phyloP scores from a whole-genome alignment of 2,329 filamentous ascomycete species.

The Triangularia verruculosa region DNA sequence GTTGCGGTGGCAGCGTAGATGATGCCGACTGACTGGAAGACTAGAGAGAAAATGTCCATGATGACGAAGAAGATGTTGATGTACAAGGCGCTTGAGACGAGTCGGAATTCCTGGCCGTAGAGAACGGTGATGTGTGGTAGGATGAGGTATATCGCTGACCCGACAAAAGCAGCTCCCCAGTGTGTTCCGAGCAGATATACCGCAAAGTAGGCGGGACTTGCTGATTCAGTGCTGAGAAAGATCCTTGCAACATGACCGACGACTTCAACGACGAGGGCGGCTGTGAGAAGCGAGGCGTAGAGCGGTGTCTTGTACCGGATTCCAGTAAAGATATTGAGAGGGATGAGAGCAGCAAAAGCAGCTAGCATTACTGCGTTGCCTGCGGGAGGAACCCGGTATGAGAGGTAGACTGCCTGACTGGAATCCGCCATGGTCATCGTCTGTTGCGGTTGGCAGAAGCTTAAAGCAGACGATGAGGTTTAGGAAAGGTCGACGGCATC shows the following conservation, averaged over 20 bases:
- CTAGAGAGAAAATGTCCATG: slow-evolving; percentile 36
- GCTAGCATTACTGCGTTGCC: slow-evolving; percentile 29
- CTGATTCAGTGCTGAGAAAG: slow-evolving; percentile 37
- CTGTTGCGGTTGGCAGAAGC: background rate
- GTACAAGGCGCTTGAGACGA: slow-evolving; percentile 35
- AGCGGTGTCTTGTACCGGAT: slow-evolving; percentile 34
- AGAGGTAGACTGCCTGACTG: slow-evolving; percentile 10
- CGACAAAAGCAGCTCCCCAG: slow-evolving; percentile 46
- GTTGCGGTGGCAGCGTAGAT: slow-evolving; percentile 39
- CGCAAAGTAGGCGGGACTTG: slow-evolving; percentile 39
- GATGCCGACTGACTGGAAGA: slow-evolving; percentile 38
- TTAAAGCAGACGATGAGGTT: background rate
- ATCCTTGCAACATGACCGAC: slow-evolving; percentile 47
- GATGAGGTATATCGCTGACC: slow-evolving; percentile 42
- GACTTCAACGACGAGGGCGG: slow-evolving; percentile 43
- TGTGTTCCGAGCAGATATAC: slow-evolving; percentile 47
- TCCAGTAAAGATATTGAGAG: slow-evolving; percentile 27
- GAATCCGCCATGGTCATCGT: background rate
- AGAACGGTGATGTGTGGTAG: slow-evolving; percentile 46
- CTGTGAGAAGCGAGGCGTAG: slow-evolving; percentile 41
- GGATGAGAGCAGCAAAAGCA: slow-evolving; percentile 28
- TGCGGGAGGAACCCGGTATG: slow-evolving; percentile 21
- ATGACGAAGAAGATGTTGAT: slow-evolving; percentile 36
- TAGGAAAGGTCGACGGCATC: background rate
- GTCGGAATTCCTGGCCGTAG: slow-evolving; percentile 44